Percentiles rank a stretch among this genome's conserved stretches.
Conservation (phyloP, 805 yeast species). For the Soucietia sequanensis region DNA sequence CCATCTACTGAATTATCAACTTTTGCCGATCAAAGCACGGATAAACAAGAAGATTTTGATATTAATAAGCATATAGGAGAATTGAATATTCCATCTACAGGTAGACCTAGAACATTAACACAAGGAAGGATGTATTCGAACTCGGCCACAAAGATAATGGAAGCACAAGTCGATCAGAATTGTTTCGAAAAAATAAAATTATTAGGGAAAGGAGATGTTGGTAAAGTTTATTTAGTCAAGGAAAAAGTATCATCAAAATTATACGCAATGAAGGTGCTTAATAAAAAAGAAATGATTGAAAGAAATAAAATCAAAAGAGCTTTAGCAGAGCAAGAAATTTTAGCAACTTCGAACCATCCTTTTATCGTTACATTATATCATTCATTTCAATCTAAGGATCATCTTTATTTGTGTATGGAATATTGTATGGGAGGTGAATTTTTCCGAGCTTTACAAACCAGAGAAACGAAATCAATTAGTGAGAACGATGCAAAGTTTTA, state of each 20-base stretch:
- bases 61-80: constrained; percentile 44
- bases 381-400: constrained; percentile 92
- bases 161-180: constrained; percentile 79
- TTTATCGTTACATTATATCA: constrained; percentile 95
- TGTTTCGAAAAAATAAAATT: constrained; percentile 86
- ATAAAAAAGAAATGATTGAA: constrained; percentile 90
- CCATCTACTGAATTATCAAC: constrained; percentile 4
- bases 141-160: constrained; percentile 69
- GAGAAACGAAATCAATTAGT: constrained; percentile 78
- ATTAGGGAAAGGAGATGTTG: constrained; percentile 98
- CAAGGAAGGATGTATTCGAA: constrained; percentile 65
- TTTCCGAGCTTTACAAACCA: constrained; percentile 90
- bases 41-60: constrained; percentile 44
- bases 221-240: constrained; percentile 88
- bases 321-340: constrained; percentile 92
- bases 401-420: constrained; percentile 93
- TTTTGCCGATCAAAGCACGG: too few species aligned
- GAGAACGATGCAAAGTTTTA: constrained; percentile 92
- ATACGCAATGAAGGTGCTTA: constrained; percentile 90
- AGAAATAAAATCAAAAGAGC: constrained; percentile 94
- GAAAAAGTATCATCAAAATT: constrained; percentile 73
- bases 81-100: constrained; percentile 23
- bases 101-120: constrained; percentile 39
- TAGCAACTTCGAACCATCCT: constrained; percentile 95
- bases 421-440: constrained; percentile 99